These are phyloP conservation scores for Tolypocladium pustulatum DNA, from an alignment of 2,329 filamentous ascomycete genomes.

Conservation along the genomic window DNA sequence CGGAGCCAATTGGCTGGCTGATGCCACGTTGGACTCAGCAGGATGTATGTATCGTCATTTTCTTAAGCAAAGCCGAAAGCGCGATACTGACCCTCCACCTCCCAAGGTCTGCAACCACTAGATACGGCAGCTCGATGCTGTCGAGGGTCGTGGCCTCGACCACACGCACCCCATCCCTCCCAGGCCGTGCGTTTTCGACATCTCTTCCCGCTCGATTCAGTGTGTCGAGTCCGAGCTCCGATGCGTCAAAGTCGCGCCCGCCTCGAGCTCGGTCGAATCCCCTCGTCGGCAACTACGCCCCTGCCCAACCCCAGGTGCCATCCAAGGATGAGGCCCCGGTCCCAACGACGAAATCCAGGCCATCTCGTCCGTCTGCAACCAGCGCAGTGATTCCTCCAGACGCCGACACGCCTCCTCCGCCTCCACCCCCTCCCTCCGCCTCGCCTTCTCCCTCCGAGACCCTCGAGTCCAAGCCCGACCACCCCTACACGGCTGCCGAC, in stretches of 20 bases:
- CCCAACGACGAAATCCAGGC: constrained; percentile 2
- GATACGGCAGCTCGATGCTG: constrained; percentile 20
- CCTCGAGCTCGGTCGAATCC: constrained; percentile 15
- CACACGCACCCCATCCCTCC: constrained; percentile 4
- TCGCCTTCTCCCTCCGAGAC: not conserved
- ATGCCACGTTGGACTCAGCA: not conserved
- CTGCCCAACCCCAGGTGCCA: constrained; percentile 6
- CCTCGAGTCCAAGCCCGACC: not conserved
- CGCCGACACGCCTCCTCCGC: constrained; percentile 10
- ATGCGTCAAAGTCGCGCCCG: constrained; percentile 1
- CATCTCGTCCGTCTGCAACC: constrained; percentile 1
- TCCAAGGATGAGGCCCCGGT: constrained; percentile 2
- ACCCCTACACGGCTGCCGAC: constrained; percentile 17
- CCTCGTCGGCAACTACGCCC: constrained; percentile 16
- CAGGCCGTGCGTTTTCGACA: constrained; percentile 20
- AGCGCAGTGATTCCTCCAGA: constrained; percentile 3
- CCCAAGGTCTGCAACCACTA: constrained; percentile 15
- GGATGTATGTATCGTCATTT: not conserved
- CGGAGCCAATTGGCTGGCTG: not conserved
- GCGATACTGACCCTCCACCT: not conserved
- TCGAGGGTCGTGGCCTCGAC: constrained; percentile 15
- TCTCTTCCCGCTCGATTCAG: constrained; percentile 15
- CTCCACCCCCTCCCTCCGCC: constrained; percentile 8
- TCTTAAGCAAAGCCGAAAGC: too few species aligned
- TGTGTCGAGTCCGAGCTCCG: constrained; percentile 3